phyloP scores from a whole-genome alignment of 2,329 filamentous ascomycete species.

The Apiospora malaysiana region DNA sequence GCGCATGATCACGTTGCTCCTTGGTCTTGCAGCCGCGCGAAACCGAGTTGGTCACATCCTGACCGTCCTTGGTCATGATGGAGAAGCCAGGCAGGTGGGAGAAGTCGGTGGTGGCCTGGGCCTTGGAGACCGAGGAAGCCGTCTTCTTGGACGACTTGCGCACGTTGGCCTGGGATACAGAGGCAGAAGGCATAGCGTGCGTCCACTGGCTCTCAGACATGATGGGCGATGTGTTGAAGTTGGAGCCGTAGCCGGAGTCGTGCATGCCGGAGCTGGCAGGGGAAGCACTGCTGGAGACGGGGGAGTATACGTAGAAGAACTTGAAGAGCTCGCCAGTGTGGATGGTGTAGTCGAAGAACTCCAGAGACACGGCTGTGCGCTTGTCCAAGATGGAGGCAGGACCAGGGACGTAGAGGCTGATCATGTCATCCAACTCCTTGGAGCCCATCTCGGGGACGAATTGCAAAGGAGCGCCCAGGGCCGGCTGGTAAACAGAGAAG shows the following conservation, averaged over 20 bases:
- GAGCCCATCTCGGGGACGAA: slow-evolving; percentile 71
- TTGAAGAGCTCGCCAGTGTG: slow-evolving; percentile 64
- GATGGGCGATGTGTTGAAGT: slow-evolving; percentile 56
- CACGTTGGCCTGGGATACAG: slow-evolving; percentile 36
- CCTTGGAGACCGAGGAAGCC: slow-evolving; percentile 28
- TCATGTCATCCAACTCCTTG: slow-evolving; percentile 64
- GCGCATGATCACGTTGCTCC: slow-evolving; percentile 71
- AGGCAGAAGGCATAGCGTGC: slow-evolving; percentile 40
- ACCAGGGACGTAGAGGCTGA: slow-evolving; percentile 63
- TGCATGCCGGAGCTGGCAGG: slow-evolving; percentile 50
- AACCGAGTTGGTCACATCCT: slow-evolving; percentile 67
- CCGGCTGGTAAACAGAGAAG: slow-evolving; percentile 66
- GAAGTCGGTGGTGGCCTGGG: slow-evolving; percentile 48
- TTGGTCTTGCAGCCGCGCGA: slow-evolving; percentile 69
- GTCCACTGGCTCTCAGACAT: slow-evolving; percentile 55
- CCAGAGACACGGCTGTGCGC: slow-evolving; percentile 61
- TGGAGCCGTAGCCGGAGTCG: slow-evolving; percentile 54
- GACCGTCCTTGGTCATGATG: slow-evolving; percentile 68
- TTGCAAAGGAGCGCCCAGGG: slow-evolving; percentile 62
- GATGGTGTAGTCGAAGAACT: slow-evolving; percentile 62
- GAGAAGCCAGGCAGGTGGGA: slow-evolving; percentile 67
- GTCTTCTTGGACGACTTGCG: slow-evolving; percentile 38
- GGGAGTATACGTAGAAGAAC: slow-evolving; percentile 60
- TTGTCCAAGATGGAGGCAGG: slow-evolving; percentile 62
- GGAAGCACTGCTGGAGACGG: slow-evolving; percentile 48